Percentiles rank a stretch among this genome's conserved stretches.
phyloP scores from a whole-genome alignment of 768 basidiomycete species.

The Mycena haematopus region DNA sequence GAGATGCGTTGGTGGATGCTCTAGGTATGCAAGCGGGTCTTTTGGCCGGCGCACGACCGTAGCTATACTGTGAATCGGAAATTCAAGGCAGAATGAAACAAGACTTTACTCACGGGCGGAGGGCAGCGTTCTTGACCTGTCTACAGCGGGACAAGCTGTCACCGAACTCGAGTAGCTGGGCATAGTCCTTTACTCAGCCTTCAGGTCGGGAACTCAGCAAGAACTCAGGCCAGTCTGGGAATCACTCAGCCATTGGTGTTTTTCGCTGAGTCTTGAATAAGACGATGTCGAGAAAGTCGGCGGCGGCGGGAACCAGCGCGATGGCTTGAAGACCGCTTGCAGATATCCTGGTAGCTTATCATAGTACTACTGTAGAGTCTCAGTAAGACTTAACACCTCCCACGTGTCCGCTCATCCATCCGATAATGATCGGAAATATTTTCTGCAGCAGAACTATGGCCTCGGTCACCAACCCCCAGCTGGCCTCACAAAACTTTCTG shows the following conservation, averaged over 20 bases:
- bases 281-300: constrained; percentile 94
- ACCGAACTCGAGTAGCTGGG: constrained; percentile 95
- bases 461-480: too few relatives aligned
- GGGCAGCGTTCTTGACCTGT: constrained; percentile 95
- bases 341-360: too few relatives aligned
- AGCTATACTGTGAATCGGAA: constrained; percentile 74
- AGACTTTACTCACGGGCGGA: constrained; percentile 78
- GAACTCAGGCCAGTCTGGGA: constrained; percentile 5
- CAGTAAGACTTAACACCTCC: too few relatives aligned
- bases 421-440: too few relatives aligned
- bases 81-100: neutral
- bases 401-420: too few relatives aligned
- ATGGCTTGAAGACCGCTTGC: constrained; percentile 95
- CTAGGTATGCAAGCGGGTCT: constrained; percentile 96
- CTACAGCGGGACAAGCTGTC: constrained; percentile 98
- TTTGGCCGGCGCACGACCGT: constrained; percentile 99
- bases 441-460: too few relatives aligned
- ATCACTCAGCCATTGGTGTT: constrained; percentile 82
- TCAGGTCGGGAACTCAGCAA: too few relatives aligned
- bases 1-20: constrained; percentile 99
- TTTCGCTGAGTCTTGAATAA: constrained; percentile 94
- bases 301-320: constrained; percentile 96
- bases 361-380: too few relatives aligned
- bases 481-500: too few relatives aligned
- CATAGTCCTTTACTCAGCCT: constrained; percentile 97